A percentile compares a stretch with the other conserved stretches of the same genome.
Evolutionary conservation across 371 early-diverging fungal genomes (phyloP).

Genomic region (Apophysomyces trapeziformis): DNA sequence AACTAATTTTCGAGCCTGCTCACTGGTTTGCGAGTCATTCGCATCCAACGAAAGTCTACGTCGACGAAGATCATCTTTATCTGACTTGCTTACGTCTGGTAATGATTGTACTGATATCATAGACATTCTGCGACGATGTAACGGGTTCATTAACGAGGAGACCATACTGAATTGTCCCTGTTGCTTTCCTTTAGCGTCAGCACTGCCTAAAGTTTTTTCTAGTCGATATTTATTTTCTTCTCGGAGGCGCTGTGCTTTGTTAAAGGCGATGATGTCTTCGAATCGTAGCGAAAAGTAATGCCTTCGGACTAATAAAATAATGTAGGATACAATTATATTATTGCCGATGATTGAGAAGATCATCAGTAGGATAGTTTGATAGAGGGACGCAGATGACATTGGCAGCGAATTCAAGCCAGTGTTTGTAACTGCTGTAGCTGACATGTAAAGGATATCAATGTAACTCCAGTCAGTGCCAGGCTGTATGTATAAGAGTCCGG

Average conservation of each 20-base stretch:
- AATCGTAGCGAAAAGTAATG: constrained; percentile 53
- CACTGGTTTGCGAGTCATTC: too few relatives aligned
- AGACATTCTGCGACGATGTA: constrained; percentile 24
- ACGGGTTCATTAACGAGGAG: background rate
- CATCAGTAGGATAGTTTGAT: constrained; percentile 35
- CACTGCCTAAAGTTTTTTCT: too few relatives aligned
- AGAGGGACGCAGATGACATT: constrained; percentile 34
- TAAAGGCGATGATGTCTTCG: constrained; percentile 46
- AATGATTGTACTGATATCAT: constrained; percentile 31
- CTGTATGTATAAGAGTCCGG: constrained; percentile 40
- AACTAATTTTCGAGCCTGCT: too few relatives aligned
- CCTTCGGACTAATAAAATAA: constrained; percentile 39
- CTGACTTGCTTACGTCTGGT: background rate
- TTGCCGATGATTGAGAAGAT: constrained; percentile 40
- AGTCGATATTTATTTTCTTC: constrained; percentile 27
- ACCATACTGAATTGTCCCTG: constrained; percentile 16
- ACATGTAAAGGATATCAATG: constrained; percentile 50
- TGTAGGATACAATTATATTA: constrained; percentile 38
- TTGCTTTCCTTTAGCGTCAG: constrained; percentile 3
- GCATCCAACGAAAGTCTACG: too few relatives aligned
- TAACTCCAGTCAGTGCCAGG: constrained; percentile 41
- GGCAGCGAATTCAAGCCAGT: constrained; percentile 48
- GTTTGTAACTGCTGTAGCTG: constrained; percentile 40
- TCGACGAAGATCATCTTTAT: too few relatives aligned
- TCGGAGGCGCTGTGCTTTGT: constrained; percentile 37